Percentiles rank a stretch among this genome's conserved stretches.
These are phyloP conservation scores for Ceriops tagal DNA, from an alignment of 345 rosid genomes.

Conservation along the genomic window DNA sequence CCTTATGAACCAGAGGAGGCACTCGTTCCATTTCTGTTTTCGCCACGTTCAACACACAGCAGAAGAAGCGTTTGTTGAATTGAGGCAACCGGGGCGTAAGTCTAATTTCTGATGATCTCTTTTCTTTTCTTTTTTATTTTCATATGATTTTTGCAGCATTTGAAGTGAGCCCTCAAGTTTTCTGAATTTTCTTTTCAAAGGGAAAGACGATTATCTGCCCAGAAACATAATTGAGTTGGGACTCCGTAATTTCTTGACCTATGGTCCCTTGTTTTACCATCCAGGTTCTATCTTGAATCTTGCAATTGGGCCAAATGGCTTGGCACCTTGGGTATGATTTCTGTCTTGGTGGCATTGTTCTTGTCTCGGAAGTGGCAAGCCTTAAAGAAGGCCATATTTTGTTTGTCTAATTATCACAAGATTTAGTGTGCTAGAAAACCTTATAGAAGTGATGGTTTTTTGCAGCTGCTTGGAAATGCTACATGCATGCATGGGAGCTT, in stretches of 20 bases:
- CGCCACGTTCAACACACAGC: too few species aligned
- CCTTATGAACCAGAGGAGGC: too few species aligned
- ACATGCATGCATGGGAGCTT: slow-evolving; percentile 61
- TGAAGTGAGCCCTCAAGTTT: neutral
- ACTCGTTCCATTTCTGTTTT: too few species aligned
- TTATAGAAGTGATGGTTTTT: slow-evolving; percentile 2
- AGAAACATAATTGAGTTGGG: slow-evolving; percentile 80
- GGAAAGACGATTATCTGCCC: slow-evolving; percentile 78
- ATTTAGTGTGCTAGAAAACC: slow-evolving; percentile 1
- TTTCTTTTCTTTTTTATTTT: too few species aligned
- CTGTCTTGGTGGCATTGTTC: slow-evolving; percentile 89
- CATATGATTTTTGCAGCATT: too few species aligned
- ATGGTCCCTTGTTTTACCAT: slow-evolving; percentile 63
- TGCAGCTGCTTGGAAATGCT: slow-evolving; percentile 87
- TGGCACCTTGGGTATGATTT: slow-evolving; percentile 95
- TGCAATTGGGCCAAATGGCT: slow-evolving; percentile 92
- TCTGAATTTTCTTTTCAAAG: slow-evolving; percentile 36
- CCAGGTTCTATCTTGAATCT: slow-evolving; percentile 85
- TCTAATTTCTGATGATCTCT: too few species aligned
- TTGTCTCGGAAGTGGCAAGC: slow-evolving; percentile 76
- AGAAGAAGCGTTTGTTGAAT: too few species aligned
- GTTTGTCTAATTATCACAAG: slow-evolving; percentile 6
- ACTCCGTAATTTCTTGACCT: slow-evolving; percentile 84
- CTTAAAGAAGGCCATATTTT: slow-evolving; percentile 48
- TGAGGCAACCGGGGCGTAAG: too few species aligned